Evolutionary conservation across 345 rosid genomes (phyloP), one percentile per base, ranked within the genome.

Genomic region (Carallia pectinifolia): DNA sequence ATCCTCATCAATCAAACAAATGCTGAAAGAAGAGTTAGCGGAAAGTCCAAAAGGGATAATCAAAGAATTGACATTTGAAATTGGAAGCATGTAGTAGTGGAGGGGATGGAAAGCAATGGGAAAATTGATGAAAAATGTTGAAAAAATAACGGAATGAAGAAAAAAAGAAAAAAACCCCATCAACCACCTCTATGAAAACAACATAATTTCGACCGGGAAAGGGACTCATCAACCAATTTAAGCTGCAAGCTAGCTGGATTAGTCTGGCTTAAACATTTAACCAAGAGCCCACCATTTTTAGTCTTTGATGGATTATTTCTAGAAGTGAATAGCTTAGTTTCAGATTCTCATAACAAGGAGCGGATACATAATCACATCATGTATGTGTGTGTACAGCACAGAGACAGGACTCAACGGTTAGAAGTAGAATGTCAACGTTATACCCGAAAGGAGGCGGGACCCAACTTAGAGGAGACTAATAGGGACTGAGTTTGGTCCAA

Each of bases 141-240:
- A 62, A 30, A 39, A 62, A 63, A 63, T 65, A 64, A 76, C 19
- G 40, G 7, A 39, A 8, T 8, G 48, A 6, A 23, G 53, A 73
- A 31, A 65, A 79, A 64, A 37, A 8, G 19, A 0, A 58, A 65
- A 73, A 50, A 75, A 77, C 68, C 68, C 66, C 82, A 81, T 85
- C 89, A 81, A 79, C 86, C 78, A 82, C 85, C 86, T 61, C 65
- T 56, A 53, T 68, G 92, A 89, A 83, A 89, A 81, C 81, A 74
- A 88, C 83, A 70, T 68, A 65, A 76, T 88, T 80, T 79, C 92
- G 73, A 70, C 79, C 71, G 69, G 9, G 89, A 86, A 81, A 80
- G 82, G 59, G 92, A 90, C 88, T 53, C 55, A 66, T 79, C 87
- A 90, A 85, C 96, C 74, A 80, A 62, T 58, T 71, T 18, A 36